phyloP scores from a whole-genome alignment of 1,284 basidiomycete species.

The Anthracocystis walkeri region DNA sequence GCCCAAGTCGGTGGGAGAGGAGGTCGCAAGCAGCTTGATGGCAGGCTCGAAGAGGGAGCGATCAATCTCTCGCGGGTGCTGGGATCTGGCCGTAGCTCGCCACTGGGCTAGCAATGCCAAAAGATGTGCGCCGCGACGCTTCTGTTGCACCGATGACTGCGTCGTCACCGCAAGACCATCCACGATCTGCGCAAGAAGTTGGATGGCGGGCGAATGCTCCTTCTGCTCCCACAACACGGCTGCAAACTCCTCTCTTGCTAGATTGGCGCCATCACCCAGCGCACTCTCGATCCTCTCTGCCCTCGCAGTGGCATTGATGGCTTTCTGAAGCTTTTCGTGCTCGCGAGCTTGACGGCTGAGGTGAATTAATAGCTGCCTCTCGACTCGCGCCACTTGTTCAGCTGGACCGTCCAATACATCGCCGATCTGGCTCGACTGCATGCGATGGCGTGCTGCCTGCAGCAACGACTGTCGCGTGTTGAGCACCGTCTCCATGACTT shows the following conservation, averaged over 20 bases:
- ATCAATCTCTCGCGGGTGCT: slow-evolving; percentile 82
- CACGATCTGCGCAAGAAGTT: slow-evolving; percentile 75
- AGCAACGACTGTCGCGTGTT: slow-evolving; percentile 86
- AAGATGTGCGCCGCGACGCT: slow-evolving; percentile 64
- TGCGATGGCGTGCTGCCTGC: slow-evolving; percentile 76
- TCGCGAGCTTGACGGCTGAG: slow-evolving; percentile 81
- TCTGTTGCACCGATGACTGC: slow-evolving; percentile 17
- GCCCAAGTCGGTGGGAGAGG: neutral
- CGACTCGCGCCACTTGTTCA: slow-evolving; percentile 74
- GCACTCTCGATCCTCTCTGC: slow-evolving; percentile 76
- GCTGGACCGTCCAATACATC: slow-evolving; percentile 75
- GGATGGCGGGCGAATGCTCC: slow-evolving; percentile 85
- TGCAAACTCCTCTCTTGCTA: slow-evolving; percentile 84
- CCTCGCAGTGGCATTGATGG: slow-evolving; percentile 84
- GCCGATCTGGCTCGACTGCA: slow-evolving; percentile 80
- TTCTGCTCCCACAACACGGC: slow-evolving; percentile 88
- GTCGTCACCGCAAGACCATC: slow-evolving; percentile 18
- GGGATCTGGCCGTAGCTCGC: slow-evolving; percentile 85
- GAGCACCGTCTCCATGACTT: slow-evolving; percentile 80
- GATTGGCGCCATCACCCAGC: slow-evolving; percentile 49
- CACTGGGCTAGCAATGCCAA: slow-evolving; percentile 76
- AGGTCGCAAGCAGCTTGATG: slow-evolving; percentile 57
- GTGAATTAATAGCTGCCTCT: slow-evolving; percentile 79
- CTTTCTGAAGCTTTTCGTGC: slow-evolving; percentile 80
- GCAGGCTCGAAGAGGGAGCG: slow-evolving; percentile 79